A percentile compares a stretch with the other conserved stretches of the same genome.
These are phyloP conservation scores for Aspergillus brasiliensis DNA, from an alignment of 2,329 filamentous ascomycete species.

Conservation along the genomic window DNA sequence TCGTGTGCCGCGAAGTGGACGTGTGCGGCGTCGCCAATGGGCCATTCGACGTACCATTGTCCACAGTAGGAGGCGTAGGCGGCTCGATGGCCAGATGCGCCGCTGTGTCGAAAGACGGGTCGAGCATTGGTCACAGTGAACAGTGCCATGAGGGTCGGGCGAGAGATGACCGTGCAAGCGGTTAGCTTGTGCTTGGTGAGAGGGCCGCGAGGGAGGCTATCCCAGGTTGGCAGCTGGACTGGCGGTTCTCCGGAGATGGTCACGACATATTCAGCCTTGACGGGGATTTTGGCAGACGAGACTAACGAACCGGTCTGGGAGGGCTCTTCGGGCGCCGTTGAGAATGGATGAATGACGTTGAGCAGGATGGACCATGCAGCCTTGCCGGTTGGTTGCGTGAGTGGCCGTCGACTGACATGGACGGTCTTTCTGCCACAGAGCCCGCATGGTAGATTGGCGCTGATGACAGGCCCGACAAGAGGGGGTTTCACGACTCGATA, in stretches of 20 bases:
- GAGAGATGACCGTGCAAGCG: slow-evolving; percentile 9
- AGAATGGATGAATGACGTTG: not conserved
- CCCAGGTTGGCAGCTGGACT: not conserved
- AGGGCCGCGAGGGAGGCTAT: not conserved
- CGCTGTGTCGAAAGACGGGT: slow-evolving; percentile 4
- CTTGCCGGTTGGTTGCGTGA: not conserved
- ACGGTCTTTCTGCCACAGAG: not conserved
- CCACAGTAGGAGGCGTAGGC: slow-evolving; percentile 13
- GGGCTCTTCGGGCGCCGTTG: not conserved
- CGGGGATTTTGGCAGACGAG: not conserved
- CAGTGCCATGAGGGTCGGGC: slow-evolving; percentile 9
- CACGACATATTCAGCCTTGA: not conserved
- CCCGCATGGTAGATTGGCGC: not conserved
- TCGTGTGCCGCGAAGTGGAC: slow-evolving; percentile 9
- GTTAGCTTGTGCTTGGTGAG: slow-evolving; percentile 9
- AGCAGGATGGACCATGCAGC: not conserved
- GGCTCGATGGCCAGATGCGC: slow-evolving; percentile 9
- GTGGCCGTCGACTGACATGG: not conserved
- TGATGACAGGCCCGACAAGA: not conserved
- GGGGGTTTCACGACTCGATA: not conserved
- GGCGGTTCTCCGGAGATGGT: not conserved
- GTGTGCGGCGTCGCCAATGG: slow-evolving; percentile 7
- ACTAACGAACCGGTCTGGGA: not conserved
- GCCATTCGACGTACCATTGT: slow-evolving; percentile 12
- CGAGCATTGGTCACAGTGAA: slow-evolving; percentile 9